Percentiles rank a stretch among this genome's conserved stretches.
phyloP scores from a whole-genome alignment of 768 basidiomycete species.

The Cystofilobasidium bisporidii region DNA sequence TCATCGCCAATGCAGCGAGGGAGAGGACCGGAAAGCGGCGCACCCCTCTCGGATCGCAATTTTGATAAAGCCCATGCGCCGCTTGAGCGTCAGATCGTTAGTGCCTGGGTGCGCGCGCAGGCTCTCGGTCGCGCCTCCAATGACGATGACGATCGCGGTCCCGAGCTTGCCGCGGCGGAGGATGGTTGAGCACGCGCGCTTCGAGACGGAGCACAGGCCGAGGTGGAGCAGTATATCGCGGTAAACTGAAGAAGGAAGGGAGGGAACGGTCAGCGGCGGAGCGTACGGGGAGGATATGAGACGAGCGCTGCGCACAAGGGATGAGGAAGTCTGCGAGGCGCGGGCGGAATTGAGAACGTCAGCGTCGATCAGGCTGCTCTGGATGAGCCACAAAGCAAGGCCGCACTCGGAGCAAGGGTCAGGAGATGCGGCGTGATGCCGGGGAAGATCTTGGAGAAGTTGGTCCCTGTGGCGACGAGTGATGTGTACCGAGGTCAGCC shows the following conservation, averaged over 20 bases:
- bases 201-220: slow-evolving; percentile 88
- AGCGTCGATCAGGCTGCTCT: no score
- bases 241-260: slow-evolving; percentile 53
- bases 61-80: slow-evolving; percentile 88
- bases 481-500: background rate
- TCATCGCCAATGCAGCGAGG: background rate
- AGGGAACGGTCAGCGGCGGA: no score
- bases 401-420: slow-evolving; percentile 45
- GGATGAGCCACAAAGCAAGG: no score
- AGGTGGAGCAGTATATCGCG: slow-evolving; percentile 78
- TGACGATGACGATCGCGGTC: slow-evolving; percentile 77
- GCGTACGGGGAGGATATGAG: background rate
- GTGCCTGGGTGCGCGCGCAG: slow-evolving; percentile 93
- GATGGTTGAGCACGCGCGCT: slow-evolving; percentile 79
- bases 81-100: slow-evolving; percentile 52
- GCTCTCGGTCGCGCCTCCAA: slow-evolving; percentile 93
- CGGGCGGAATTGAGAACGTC: background rate
- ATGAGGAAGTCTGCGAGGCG: slow-evolving; percentile 20
- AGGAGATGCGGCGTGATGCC: slow-evolving; percentile 88
- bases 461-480: slow-evolving; percentile 52
- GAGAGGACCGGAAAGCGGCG: background rate
- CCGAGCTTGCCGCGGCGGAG: slow-evolving; percentile 49
- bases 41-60: slow-evolving; percentile 40
- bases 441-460: slow-evolving; percentile 80
- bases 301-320: slow-evolving; percentile 1